Percentiles rank a stretch among this genome's conserved stretches.
phyloP scores from a whole-genome alignment of 169 alveolate genomes.

The Plasmodium chabaudi region DNA sequence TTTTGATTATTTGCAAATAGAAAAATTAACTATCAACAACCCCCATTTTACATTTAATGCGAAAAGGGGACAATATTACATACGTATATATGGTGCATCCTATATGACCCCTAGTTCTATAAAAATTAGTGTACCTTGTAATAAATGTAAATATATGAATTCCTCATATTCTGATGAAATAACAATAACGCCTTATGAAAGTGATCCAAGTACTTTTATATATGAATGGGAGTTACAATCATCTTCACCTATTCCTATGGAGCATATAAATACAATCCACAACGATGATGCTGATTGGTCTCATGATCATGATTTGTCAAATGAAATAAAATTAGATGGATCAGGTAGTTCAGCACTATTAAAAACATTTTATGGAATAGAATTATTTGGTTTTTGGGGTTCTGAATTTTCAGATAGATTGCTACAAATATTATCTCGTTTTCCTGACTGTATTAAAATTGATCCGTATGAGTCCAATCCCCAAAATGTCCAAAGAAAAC shows the following conservation, averaged over 20 bases:
- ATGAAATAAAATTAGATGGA: slow-evolving; percentile 78
- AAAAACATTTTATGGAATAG: slow-evolving; percentile 81
- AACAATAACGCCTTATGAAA: slow-evolving; percentile 37
- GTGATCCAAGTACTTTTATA: slow-evolving; percentile 66
- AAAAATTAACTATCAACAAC: slow-evolving; percentile 30
- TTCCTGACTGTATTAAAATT: slow-evolving; percentile 71
- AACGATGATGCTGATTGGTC: slow-evolving; percentile 81
- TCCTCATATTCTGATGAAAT: slow-evolving; percentile 23
- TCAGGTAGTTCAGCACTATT: slow-evolving; percentile 85
- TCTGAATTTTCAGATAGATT: slow-evolving; percentile 84
- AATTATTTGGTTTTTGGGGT: slow-evolving; percentile 85
- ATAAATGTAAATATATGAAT: slow-evolving; percentile 76
- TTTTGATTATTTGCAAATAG: slow-evolving; percentile 81
- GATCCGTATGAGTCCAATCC: slow-evolving; percentile 13
- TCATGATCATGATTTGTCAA: slow-evolving; percentile 73
- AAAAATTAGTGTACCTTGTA: slow-evolving; percentile 78
- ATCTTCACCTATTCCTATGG: slow-evolving; percentile 80
- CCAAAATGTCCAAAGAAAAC: slow-evolving; percentile 77
- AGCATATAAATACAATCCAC: slow-evolving; percentile 76
- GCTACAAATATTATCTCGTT: slow-evolving; percentile 73
- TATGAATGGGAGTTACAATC: slow-evolving; percentile 83
- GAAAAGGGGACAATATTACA: slow-evolving; percentile 79
- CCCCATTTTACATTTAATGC: slow-evolving; percentile 77
- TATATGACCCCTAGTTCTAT: slow-evolving; percentile 83
- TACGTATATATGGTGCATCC: slow-evolving; percentile 82